Base-by-base conservation (phyloP, 1,284 basidiomycete genomes). In the Tilletia walkeri region DNA sequence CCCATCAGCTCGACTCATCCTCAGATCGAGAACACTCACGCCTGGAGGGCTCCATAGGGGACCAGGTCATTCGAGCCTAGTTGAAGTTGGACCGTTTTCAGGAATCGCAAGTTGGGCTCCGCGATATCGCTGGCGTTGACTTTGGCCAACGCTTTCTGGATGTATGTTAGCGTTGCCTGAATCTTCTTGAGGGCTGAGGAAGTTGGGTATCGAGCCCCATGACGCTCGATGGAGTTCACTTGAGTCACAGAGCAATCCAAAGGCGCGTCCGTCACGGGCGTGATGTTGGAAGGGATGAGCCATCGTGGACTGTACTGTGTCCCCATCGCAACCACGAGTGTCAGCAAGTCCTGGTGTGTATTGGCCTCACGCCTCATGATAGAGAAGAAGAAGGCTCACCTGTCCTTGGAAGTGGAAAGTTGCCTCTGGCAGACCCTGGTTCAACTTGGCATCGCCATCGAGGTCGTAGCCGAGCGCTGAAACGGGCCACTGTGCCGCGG, bases 21-120 rank as follows among this genome's bases (percentile, higher is more conserved):
- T 12, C 47, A 12, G 47, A 10, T 48, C 12, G 47, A 18, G 50
- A n/a, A 18, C 14, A 63, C 59, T 63, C 59, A 63, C 59, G 73
- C 71, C 65, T 74, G 73, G 24, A 74, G 47, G n/a, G 73, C 73
- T 10, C 73, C 73, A 41, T 73, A 73, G 20, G 73, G 73, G 20
- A 70, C 69, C 24, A 74, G 50, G 41, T 45, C 34, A 38, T 59
- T 50, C 18, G 68, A 67, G 38, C 67, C 63, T 3, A n/a, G 45
- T 7, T 50, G 65, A 6, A 74, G 24, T 24, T 24, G 20, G 49
- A 56, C 65, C 45, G 67, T 61, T 30, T 47, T 39, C 9, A 74
- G 54, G 68, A 73, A 74, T 30, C 45, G 65, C 24, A 73, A n/a
- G n/a, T 70, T 67, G 20, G 41, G 50, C n/a, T 70, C 53, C 47